Evolutionary conservation across 495 filamentous ascomycete species (phyloP).

Genomic region (Choiromyces venosus): DNA sequence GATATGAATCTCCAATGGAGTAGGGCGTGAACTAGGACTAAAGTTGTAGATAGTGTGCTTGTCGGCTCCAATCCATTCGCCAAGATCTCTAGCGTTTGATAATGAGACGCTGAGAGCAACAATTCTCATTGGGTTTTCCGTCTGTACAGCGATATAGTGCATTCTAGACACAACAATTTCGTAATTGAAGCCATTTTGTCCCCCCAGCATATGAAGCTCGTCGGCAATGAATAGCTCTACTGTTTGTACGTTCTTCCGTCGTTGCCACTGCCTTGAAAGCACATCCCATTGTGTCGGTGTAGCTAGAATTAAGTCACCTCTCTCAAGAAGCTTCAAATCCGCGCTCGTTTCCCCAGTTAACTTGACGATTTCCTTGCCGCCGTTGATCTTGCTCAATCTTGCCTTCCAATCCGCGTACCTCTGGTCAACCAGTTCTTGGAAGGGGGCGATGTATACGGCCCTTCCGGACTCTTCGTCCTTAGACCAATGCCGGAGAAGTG

Average conservation of each 20-base stretch:
- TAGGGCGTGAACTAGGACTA: constrained; percentile 79
- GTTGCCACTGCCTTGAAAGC: constrained; percentile 89
- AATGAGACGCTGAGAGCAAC: constrained; percentile 88
- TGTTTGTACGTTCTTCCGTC: constrained; percentile 86
- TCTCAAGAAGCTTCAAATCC: constrained; percentile 82
- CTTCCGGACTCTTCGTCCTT: constrained; percentile 61
- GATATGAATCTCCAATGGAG: constrained; percentile 88
- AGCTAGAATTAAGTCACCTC: constrained; percentile 84
- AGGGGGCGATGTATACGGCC: constrained; percentile 91
- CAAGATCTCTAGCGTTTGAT: constrained; percentile 85
- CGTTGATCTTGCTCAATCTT: constrained; percentile 63
- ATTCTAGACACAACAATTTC: constrained; percentile 95
- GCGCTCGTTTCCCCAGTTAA: constrained; percentile 88
- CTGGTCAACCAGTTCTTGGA: constrained; percentile 85
- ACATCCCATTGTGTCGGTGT: constrained; percentile 95
- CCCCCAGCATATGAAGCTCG: constrained; percentile 93
- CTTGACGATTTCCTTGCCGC: constrained; percentile 89
- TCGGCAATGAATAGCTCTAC: constrained; percentile 92
- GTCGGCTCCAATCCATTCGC: constrained; percentile 98
- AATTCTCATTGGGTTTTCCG: constrained; percentile 76
- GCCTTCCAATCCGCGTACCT: constrained; percentile 76
- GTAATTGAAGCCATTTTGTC: constrained; percentile 81
- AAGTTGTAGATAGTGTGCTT: constrained; percentile 99
- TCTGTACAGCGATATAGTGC: constrained; percentile 90
- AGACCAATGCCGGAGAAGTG: constrained; percentile 82